Conservation (phyloP, 2,329 filamentous ascomycete species). For the Calcarisporium arbuscula region DNA sequence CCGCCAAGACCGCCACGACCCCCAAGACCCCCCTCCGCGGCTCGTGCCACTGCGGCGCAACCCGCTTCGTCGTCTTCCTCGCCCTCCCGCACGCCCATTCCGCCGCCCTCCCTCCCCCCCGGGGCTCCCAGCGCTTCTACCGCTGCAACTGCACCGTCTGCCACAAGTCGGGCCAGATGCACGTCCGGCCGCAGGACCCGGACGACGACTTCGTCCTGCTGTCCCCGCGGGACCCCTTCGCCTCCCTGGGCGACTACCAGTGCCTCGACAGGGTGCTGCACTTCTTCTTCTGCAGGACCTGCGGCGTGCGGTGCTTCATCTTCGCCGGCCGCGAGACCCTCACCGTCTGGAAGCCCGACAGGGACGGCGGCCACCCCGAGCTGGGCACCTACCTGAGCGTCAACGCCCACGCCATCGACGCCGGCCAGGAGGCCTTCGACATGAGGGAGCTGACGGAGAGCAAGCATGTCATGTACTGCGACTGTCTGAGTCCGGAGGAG, state of each 20-base stretch:
- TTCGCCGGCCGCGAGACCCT: conserved; percentile 14
- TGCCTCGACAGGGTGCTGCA: conserved; percentile 23
- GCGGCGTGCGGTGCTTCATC: conserved; percentile 37
- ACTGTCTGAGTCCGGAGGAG: conserved; percentile 11
- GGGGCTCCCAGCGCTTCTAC: conserved; percentile 17
- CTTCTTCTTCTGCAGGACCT: conserved; percentile 41
- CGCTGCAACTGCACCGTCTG: conserved; percentile 44
- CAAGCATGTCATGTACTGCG: conserved; percentile 22
- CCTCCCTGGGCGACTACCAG: conserved; percentile 34
- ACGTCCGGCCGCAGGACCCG: conserved; percentile 29
- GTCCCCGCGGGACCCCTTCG: conserved; percentile 29
- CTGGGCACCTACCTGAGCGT: conserved; percentile 27
- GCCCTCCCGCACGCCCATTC: conserved; percentile 27
- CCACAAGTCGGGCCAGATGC: conserved; percentile 41
- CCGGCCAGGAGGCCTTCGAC: conserved; percentile 29
- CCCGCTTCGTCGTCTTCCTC: conserved; percentile 36
- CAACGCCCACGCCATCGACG: conserved; percentile 30
- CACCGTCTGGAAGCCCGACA: conserved; percentile 24
- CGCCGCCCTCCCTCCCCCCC: conserved; percentile 13
- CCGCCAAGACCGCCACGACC: too few species aligned
- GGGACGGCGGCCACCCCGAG: conserved; percentile 7
- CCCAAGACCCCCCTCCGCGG: too few species aligned
- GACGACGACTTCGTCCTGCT: conserved; percentile 40
- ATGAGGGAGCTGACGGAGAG: conserved; percentile 29
- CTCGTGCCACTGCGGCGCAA: conserved; percentile 40